phyloP scores from a whole-genome alignment of 768 basidiomycete genomes.

The Boletus vinaceobasis region DNA sequence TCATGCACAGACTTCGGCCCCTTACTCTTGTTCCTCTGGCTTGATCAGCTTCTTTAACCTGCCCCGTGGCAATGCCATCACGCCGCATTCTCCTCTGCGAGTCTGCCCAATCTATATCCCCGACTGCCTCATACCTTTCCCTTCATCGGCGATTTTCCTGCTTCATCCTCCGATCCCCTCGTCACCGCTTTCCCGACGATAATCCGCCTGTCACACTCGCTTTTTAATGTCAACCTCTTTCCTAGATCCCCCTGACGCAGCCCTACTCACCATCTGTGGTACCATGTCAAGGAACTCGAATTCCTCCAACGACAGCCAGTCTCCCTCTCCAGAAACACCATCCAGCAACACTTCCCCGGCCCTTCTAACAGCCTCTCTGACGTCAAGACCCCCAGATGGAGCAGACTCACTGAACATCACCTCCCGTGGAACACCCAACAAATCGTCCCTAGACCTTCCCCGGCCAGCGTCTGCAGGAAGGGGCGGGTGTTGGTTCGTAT shows the following conservation, averaged over 20 bases:
- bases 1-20: conserved; percentile 32
- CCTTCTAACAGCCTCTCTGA: conserved; percentile 35
- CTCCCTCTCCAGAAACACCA: conserved; percentile 44
- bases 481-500: conserved; percentile 76
- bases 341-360: conserved; percentile 47
- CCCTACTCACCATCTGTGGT: conserved; percentile 12
- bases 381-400: conserved; percentile 37
- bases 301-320: conserved; percentile 48
- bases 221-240: conserved; percentile 29
- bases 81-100: conserved; percentile 28
- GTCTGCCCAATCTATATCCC: conserved; percentile 29
- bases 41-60: conserved; percentile 29
- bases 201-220: conserved; percentile 12
- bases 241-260: conserved; percentile 21
- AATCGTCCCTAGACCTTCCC: conserved; percentile 47
- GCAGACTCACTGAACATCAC: conserved; percentile 17
- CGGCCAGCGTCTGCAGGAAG: conserved; percentile 55
- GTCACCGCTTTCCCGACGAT: conserved; percentile 23
- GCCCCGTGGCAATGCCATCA: conserved; percentile 29
- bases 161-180: conserved; percentile 25
- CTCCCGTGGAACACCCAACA: conserved; percentile 44
- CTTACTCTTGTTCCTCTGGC: conserved; percentile 22
- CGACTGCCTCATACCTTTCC: conserved; percentile 20
- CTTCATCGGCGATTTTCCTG: conserved; percentile 29
- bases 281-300: conserved; percentile 50